Percentiles rank a stretch among this genome's conserved stretches.
These are phyloP conservation scores for Galerina marginata DNA, from an alignment of 768 basidiomycete species.

Conservation along the genomic window DNA sequence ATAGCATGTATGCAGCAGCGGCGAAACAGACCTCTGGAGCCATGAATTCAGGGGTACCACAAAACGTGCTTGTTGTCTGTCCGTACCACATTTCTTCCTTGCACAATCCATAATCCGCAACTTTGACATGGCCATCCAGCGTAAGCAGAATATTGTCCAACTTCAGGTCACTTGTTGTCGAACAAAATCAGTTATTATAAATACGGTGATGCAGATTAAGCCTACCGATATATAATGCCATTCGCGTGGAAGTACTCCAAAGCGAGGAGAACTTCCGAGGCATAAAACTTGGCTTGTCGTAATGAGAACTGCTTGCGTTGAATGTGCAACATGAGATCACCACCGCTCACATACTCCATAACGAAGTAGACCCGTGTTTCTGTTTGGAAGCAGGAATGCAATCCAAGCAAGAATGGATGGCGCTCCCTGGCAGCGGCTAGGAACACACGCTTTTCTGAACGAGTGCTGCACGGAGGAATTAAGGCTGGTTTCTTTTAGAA, in stretches of 20 bases:
- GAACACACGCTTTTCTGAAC: slow-evolving; percentile 99
- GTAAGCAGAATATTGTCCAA: slow-evolving; percentile 97
- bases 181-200: slow-evolving; percentile 1
- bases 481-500: neutral
- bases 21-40: slow-evolving; percentile 85
- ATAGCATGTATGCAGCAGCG: neutral
- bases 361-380: slow-evolving; percentile 99
- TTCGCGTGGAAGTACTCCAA: slow-evolving; percentile 98
- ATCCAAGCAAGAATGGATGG: slow-evolving; percentile 94
- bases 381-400: slow-evolving; percentile 99
- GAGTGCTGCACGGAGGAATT: slow-evolving; percentile 64
- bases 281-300: slow-evolving; percentile 98
- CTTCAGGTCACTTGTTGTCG: slow-evolving; percentile 82
- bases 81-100: slow-evolving; percentile 99
- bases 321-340: slow-evolving; percentile 99
- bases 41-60: slow-evolving; percentile 99
- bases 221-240: slow-evolving; percentile 96
- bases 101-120: slow-evolving; percentile 98
- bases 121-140: slow-evolving; percentile 96
- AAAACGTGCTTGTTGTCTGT: slow-evolving; percentile 96
- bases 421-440: slow-evolving; percentile 95
- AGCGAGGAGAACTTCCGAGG: slow-evolving; percentile 93
- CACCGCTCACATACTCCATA: slow-evolving; percentile 99
- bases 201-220: neutral
- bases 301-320: slow-evolving; percentile 99